Conservation (phyloP, 148 eudicot species). For the Vaccinium myrtillus region DNA sequence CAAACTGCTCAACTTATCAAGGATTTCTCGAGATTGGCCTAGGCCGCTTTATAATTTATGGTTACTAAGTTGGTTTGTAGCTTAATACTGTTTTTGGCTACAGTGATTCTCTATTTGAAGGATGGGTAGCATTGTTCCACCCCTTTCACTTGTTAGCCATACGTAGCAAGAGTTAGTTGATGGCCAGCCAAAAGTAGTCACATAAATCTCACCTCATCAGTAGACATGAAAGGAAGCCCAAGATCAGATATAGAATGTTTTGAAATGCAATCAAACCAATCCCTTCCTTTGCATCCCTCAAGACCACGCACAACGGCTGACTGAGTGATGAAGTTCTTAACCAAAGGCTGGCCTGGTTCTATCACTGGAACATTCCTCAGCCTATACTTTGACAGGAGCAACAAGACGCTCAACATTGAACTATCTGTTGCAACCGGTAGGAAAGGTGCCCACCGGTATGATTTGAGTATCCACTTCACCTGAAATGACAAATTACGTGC, state of each 20-base stretch:
- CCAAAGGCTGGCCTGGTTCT: slow-evolving; percentile 60
- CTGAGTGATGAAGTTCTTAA: slow-evolving; percentile 86
- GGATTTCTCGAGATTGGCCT: not conserved
- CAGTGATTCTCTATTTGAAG: not conserved
- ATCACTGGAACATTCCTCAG: slow-evolving; percentile 89
- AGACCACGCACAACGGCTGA: slow-evolving; percentile 84
- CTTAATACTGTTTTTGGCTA: not conserved
- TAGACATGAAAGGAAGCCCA: slow-evolving; percentile 91
- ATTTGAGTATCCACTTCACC: slow-evolving; percentile 67
- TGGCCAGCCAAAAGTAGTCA: not conserved
- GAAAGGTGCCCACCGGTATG: slow-evolving; percentile 80
- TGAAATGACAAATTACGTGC: slow-evolving; percentile 27
- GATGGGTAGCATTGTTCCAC: not conserved
- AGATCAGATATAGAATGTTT: slow-evolving; percentile 61
- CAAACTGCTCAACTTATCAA: not conserved
- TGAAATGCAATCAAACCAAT: slow-evolving; percentile 86
- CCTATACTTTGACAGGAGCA: slow-evolving; percentile 86
- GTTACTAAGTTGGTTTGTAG: not conserved
- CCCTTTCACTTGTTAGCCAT: not conserved
- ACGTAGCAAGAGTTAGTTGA: not conserved
- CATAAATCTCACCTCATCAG: slow-evolving; percentile 46
- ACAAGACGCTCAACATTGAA: slow-evolving; percentile 76
- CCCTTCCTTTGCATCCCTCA: slow-evolving; percentile 73
- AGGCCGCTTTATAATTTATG: not conserved
- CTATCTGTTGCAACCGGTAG: slow-evolving; percentile 78